Evolutionary conservation across 2,329 filamentous ascomycete genomes (phyloP).

Genomic region (Sphaerulina musiva): DNA sequence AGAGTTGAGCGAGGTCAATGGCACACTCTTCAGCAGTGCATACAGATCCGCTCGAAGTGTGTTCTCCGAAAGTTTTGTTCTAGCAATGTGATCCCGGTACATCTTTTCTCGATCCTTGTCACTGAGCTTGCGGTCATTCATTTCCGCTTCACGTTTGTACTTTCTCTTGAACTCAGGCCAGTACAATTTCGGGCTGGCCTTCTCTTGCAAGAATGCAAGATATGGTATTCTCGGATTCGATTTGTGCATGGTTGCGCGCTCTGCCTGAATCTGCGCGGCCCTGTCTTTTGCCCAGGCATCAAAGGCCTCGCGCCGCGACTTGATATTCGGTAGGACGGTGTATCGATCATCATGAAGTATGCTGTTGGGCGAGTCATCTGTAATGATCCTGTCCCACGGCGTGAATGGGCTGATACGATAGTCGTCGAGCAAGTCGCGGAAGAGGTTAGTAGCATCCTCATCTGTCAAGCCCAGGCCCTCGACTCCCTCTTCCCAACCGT

Average conservation of each 20-base stretch:
- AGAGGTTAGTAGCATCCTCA: conserved; percentile 69
- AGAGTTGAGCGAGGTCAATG: conserved; percentile 54
- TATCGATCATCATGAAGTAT: conserved; percentile 84
- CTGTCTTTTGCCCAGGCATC: conserved; percentile 74
- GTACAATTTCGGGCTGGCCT: conserved; percentile 85
- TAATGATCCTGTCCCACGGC: conserved; percentile 83
- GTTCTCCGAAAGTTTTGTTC: conserved; percentile 58
- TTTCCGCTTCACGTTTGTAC: conserved; percentile 69
- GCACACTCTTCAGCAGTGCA: conserved; percentile 56
- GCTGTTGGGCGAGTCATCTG: conserved; percentile 56
- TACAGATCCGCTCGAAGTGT: conserved; percentile 65
- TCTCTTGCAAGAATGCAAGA: conserved; percentile 69
- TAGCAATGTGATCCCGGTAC: conserved; percentile 66
- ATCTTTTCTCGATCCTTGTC: conserved; percentile 70
- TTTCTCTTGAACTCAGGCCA: conserved; percentile 97
- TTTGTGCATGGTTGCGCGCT: conserved; percentile 68
- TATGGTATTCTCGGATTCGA: conserved; percentile 78
- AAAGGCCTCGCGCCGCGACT: conserved; percentile 72
- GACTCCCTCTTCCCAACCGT: conserved; percentile 61
- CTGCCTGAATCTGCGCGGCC: conserved; percentile 65
- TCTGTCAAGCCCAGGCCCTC: conserved; percentile 65
- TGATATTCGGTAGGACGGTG: conserved; percentile 74
- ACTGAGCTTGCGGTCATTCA: conserved; percentile 60
- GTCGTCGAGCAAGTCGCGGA: conserved; percentile 81
- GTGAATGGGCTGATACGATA: conserved; percentile 76